Evolutionary conservation across 2,329 filamentous ascomycete species (phyloP), one percentile per base, ranked within the genome.

Genomic region (Fusarium sp.): DNA sequence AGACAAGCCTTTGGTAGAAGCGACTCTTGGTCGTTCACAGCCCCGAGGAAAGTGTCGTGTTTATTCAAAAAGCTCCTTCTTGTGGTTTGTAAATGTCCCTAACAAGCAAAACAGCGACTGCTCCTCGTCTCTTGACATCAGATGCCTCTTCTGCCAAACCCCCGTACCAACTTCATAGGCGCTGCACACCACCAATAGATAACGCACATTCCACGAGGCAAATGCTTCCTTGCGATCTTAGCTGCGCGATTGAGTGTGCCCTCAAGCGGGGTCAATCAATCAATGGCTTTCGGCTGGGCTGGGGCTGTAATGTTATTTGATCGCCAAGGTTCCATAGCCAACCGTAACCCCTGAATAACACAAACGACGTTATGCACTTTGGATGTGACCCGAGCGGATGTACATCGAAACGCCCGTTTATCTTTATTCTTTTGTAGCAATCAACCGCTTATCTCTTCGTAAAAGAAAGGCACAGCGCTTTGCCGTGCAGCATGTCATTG

Each of bases 161-260:
- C 16, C 41, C 11, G 13, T 12, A 37, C 42, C 45, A 37, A 38
- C 59, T 44, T 49, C 33, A 31, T 31, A 56, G 42, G 30, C 30
- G 23, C 40, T 47, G 26, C 28, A 40, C 55, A 69, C 41, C 38
- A 57, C 51, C 47, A 41, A 44, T 50, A 69, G 52, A 54, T 54
- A 62, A 62, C 55, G 46, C 51, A 62, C 61, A 69, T 69, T 69
- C 65, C 65, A 67, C 61, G 47, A 66, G 56, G 49, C 42, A 57
- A 65, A 69, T 62, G 51, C 41, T 54, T 66, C 46, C 52, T 57
- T 47, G 65, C 52, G 56, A 69, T 69, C 66, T 69, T 57, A 50
- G 56, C 46, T 65, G 55, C 31, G 52, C 51, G 55, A 66, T 69
- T 57, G 60, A 63, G 52, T 61, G 61, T 56, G 65, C 56, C 40